Base-by-base conservation (phyloP, 441 rosid species). In the Jatropha podagrica region DNA sequence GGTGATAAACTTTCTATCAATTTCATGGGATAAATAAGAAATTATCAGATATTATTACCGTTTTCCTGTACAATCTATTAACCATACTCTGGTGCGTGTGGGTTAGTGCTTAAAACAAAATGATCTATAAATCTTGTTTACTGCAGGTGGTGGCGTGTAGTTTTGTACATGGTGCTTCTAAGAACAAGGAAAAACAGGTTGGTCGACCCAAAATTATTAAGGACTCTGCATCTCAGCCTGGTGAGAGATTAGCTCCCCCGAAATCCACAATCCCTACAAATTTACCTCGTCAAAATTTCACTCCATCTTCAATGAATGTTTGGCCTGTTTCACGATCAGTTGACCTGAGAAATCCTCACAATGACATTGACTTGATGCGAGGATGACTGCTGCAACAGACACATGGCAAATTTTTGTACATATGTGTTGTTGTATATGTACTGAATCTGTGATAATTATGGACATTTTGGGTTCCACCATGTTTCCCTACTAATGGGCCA, bases 141-240 rank as follows among this genome's bases (percentile, higher is more conserved):
- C 58, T 79, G 82, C 86, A 96, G 98, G 96, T 94, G 82, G 97
- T 94, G 78, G 87, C 88, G 9, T 94, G 97, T 89, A 96, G 96
- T 85, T 96, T 96, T 79, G 88, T 89, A 27, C 87, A 92, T 42
- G 97, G 92, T 37, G 84, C 85, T 78, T 73, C 92, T 20, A 96
- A 89, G 85, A 74, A 75, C 74, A 89, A 88, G 82, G 84, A 85
- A 81, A 92, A 80, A 80, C 85, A 76, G 75, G 76, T 85, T 38
- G 86, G 80, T 71, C 84, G 83, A 49, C 85, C 87, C 2, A 86
- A 84, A 84, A 83, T 69, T 56, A 84, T 80, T 2, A 81, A 84
- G 79, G 85, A 84, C 42, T 51, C 87, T 38, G 74, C 80, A 44
- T 74, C 86, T 44, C 88, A 69, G 70, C 69, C 77, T 11, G 82